Evolutionary conservation across 352 stramenopile genomes (phyloP).

Genomic region (Albugo candida): DNA sequence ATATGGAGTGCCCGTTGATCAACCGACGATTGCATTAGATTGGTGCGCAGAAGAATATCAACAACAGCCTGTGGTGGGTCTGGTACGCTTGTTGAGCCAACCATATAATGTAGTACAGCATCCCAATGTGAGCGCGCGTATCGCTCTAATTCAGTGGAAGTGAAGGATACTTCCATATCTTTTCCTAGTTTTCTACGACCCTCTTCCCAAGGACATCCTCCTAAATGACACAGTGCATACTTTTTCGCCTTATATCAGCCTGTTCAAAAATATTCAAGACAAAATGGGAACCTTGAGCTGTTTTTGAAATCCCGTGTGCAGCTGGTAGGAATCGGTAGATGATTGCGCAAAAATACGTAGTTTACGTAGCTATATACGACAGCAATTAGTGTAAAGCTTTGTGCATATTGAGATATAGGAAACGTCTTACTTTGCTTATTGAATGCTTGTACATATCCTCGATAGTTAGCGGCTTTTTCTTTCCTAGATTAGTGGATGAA

Average conservation of each 20-base stretch:
- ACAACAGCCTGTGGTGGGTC: conserved; percentile 42
- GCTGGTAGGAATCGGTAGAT: conserved; percentile 17
- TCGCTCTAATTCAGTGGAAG: conserved; percentile 26
- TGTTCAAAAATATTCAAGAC: not conserved
- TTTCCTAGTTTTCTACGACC: conserved; percentile 22
- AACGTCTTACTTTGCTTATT: conserved; percentile 12
- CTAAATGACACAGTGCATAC: conserved; percentile 44
- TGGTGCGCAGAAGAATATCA: conserved; percentile 52
- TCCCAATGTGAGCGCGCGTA: conserved; percentile 45
- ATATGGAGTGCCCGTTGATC: conserved; percentile 59
- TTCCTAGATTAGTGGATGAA: not conserved
- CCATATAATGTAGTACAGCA: conserved; percentile 59
- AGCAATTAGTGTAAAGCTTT: not conserved
- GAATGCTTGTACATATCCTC: conserved; percentile 28
- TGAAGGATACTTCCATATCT: conserved; percentile 19
- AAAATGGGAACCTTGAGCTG: conserved; percentile 23
- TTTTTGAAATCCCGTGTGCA: conserved; percentile 32
- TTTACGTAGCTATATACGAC: conserved; percentile 15
- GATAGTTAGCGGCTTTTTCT: conserved; percentile 16
- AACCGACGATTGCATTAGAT: conserved; percentile 38
- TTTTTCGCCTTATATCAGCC: conserved; percentile 2
- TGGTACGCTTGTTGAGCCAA: conserved; percentile 41
- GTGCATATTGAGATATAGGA: not conserved
- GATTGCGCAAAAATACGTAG: conserved; percentile 31
- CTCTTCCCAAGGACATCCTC: conserved; percentile 52